Evolutionary conservation across 305 asterid genomes (phyloP).

Genomic region (Fraxinus ornus): DNA sequence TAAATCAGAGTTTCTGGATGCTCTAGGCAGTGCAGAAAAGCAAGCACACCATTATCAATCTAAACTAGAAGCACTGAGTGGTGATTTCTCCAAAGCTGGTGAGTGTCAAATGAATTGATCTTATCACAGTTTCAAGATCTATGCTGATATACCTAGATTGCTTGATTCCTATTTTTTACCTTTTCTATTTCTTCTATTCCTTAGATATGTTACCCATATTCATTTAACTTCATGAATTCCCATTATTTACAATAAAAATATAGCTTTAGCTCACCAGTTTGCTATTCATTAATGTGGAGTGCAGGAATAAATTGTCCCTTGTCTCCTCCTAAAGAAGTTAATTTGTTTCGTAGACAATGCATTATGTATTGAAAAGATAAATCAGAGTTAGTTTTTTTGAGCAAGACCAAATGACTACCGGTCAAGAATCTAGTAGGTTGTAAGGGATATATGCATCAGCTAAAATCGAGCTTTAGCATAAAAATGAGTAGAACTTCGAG

Average conservation of each 20-base stretch:
- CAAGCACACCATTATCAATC: slow-evolving; percentile 66
- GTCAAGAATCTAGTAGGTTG: background rate
- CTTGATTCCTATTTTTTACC: slow-evolving; percentile 4
- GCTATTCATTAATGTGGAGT: background rate
- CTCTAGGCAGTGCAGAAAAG: slow-evolving; percentile 92
- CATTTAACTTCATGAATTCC: background rate
- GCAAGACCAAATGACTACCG: background rate
- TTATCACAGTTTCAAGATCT: background rate
- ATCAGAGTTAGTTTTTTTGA: background rate
- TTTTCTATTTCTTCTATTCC: background rate
- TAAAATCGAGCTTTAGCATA: background rate
- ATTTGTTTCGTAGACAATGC: slow-evolving; percentile 5
- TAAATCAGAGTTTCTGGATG: slow-evolving; percentile 86
- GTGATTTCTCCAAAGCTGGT: slow-evolving; percentile 67
- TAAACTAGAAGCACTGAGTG: slow-evolving; percentile 60
- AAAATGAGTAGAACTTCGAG: background rate
- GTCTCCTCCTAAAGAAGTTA: background rate
- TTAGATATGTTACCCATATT: background rate
- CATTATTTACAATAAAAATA: background rate
- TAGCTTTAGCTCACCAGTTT: background rate
- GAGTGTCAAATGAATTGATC: slow-evolving; percentile 26
- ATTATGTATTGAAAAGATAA: background rate
- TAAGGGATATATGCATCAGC: background rate
- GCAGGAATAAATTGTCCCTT: background rate
- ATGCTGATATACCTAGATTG: slow-evolving; percentile 7